Conservation (phyloP, 768 basidiomycete species). For the Lentinula guzmanii region DNA sequence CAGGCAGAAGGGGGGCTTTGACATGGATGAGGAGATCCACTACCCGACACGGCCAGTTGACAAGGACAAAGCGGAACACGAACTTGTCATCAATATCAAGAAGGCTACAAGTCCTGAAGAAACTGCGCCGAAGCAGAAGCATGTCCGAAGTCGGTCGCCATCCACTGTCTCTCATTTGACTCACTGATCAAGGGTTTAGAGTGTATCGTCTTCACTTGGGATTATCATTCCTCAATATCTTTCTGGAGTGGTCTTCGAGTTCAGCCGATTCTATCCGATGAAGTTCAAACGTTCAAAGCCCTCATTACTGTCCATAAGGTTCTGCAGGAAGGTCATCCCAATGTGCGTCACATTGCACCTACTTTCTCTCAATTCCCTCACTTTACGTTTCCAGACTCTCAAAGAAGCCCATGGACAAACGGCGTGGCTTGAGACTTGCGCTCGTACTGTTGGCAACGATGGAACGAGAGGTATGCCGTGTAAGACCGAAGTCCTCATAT, state of each 20-base stretch:
- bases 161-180: neutral
- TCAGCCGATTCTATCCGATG: slow-evolving; percentile 94
- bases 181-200: slow-evolving; percentile 39
- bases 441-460: slow-evolving; percentile 83
- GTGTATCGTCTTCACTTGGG: slow-evolving; percentile 99
- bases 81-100: slow-evolving; percentile 93
- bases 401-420: slow-evolving; percentile 97
- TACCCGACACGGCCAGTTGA: slow-evolving; percentile 97
- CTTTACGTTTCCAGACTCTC: slow-evolving; percentile 55
- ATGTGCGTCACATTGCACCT: slow-evolving; percentile 40
- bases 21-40: slow-evolving; percentile 80
- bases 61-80: slow-evolving; percentile 96
- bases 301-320: slow-evolving; percentile 98
- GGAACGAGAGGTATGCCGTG: slow-evolving; percentile 60
- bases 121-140: slow-evolving; percentile 97
- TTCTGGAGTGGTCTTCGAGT: slow-evolving; percentile 98
- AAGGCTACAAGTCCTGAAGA: slow-evolving; percentile 96
- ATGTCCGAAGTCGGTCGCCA: slow-evolving; percentile 84
- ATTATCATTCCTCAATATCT: slow-evolving; percentile 95
- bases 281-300: slow-evolving; percentile 97
- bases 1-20: slow-evolving; percentile 39
- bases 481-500: neutral
- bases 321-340: slow-evolving; percentile 94
- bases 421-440: slow-evolving; percentile 97
- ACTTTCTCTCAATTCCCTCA: neutral